Conservation (phyloP, 768 basidiomycete species). For the Cystobasidium ongulense region DNA sequence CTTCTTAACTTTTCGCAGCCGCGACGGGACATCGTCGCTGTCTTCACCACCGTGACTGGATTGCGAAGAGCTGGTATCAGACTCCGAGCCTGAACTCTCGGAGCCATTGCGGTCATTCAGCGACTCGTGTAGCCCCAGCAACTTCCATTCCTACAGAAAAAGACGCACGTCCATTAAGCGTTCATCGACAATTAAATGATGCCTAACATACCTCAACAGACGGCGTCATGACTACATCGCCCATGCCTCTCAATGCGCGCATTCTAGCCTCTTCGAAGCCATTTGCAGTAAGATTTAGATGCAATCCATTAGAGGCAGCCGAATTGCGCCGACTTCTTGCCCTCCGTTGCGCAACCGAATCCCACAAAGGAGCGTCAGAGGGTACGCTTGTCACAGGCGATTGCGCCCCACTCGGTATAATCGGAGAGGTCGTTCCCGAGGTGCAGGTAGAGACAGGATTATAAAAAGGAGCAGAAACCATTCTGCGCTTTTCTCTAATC, state of each 20-base stretch:
- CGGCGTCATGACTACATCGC: conserved; percentile 39
- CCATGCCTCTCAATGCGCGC: conserved; percentile 9
- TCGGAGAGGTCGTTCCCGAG: background rate
- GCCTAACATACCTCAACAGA: conserved; percentile 37
- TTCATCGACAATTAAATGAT: too few species aligned
- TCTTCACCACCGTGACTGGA: background rate
- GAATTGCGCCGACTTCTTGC: background rate
- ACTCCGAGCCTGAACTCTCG: background rate
- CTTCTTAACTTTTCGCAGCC: background rate
- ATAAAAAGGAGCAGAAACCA: conserved; percentile 36
- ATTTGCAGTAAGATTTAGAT: conserved; percentile 12
- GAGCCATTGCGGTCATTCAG: conserved; percentile 18
- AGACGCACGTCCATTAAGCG: background rate
- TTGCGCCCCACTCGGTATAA: conserved; percentile 2
- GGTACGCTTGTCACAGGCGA: background rate
- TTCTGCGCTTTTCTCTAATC: conserved; percentile 36
- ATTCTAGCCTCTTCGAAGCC: conserved; percentile 24
- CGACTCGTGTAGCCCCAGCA: conserved; percentile 32
- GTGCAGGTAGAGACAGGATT: conserved; percentile 25
- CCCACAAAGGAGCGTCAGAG: background rate
- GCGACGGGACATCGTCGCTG: background rate
- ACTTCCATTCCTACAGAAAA: conserved; percentile 38
- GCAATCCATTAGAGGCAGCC: background rate
- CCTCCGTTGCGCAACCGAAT: background rate
- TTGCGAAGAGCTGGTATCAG: conserved; percentile 3